Evolutionary conservation across 2,329 filamentous ascomycete genomes (phyloP).

Genomic region (Dactylella cylindrospora): DNA sequence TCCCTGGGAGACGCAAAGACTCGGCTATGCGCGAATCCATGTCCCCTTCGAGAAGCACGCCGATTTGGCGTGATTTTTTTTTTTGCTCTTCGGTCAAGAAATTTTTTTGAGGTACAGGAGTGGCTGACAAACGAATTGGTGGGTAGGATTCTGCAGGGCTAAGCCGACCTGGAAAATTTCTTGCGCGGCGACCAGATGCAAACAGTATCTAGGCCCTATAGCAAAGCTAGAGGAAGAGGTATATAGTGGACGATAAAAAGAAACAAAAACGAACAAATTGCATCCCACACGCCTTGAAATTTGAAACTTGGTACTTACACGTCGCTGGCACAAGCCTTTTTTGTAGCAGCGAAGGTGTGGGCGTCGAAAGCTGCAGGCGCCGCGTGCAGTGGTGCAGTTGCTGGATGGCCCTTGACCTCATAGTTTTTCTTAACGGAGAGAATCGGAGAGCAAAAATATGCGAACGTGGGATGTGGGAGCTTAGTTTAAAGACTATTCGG

Average conservation of each 20-base stretch:
- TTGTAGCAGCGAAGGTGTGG: too few relatives aligned
- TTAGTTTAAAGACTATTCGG: background rate
- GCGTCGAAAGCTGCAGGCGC: constrained; percentile 17
- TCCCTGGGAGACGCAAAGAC: constrained; percentile 12
- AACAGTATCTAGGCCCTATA: constrained; percentile 2
- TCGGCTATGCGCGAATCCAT: constrained; percentile 30
- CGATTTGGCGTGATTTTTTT: constrained; percentile 41
- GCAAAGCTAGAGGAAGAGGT: too few relatives aligned
- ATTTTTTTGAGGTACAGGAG: too few relatives aligned
- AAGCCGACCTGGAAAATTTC: constrained; percentile 11
- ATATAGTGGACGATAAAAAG: too few relatives aligned
- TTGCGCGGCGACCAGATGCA: constrained; percentile 33
- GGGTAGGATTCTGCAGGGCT: too few relatives aligned
- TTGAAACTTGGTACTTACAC: constrained; percentile 34
- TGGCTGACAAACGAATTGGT: too few relatives aligned
- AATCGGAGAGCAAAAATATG: too few relatives aligned
- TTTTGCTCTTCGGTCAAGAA: constrained; percentile 1
- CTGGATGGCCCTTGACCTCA: constrained; percentile 24
- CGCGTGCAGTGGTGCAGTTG: too few relatives aligned
- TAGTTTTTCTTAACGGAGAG: constrained; percentile 15
- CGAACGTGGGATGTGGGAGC: constrained; percentile 1
- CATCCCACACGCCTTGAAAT: too few relatives aligned
- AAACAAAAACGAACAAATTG: constrained; percentile 28
- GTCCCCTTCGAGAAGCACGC: constrained; percentile 29
- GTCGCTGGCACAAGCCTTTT: constrained; percentile 20